Evolutionary conservation across 2,329 filamentous ascomycete genomes (phyloP).

Genomic region (Aspergillus pseudoglaucus): DNA sequence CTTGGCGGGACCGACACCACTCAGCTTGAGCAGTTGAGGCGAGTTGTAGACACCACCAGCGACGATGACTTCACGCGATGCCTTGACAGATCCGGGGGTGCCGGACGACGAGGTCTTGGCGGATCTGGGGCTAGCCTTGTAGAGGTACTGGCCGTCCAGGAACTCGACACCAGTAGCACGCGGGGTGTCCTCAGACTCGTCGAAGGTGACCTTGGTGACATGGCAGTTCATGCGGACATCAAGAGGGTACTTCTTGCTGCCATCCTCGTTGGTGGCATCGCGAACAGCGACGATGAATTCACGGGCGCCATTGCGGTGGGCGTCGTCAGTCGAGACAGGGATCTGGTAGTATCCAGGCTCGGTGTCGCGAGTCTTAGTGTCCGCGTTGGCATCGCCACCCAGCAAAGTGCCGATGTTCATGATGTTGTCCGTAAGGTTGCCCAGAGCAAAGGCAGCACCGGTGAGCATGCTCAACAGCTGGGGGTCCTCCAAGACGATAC

Average conservation of each 20-base stretch:
- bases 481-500: slow-evolving; percentile 46
- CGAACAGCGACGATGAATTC: slow-evolving; percentile 34
- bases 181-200: slow-evolving; percentile 31
- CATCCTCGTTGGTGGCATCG: slow-evolving; percentile 18
- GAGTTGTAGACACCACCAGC: slow-evolving; percentile 55
- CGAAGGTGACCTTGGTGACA: slow-evolving; percentile 43
- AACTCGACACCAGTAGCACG: slow-evolving; percentile 47
- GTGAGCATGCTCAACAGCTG: slow-evolving; percentile 49
- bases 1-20: slow-evolving; percentile 53
- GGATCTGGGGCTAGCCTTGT: slow-evolving; percentile 40
- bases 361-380: slow-evolving; percentile 41
- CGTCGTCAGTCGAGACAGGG: slow-evolving; percentile 42
- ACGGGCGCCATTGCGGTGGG: slow-evolving; percentile 27
- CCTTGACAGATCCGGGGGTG: slow-evolving; percentile 34
- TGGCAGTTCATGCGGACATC: slow-evolving; percentile 47
- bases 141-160: slow-evolving; percentile 42
- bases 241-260: slow-evolving; percentile 45
- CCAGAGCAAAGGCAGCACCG: slow-evolving; percentile 49
- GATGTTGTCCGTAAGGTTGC: slow-evolving; percentile 37
- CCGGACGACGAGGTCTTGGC: slow-evolving; percentile 18
- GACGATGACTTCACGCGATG: slow-evolving; percentile 42
- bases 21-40: slow-evolving; percentile 59
- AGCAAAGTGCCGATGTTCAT: slow-evolving; percentile 43
- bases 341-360: slow-evolving; percentile 51
- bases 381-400: slow-evolving; percentile 48